Evolutionary conservation across 2,329 filamentous ascomycete species (phyloP), one percentile per base, ranked within the genome.

Genomic region (Coniochaeta sp.): DNA sequence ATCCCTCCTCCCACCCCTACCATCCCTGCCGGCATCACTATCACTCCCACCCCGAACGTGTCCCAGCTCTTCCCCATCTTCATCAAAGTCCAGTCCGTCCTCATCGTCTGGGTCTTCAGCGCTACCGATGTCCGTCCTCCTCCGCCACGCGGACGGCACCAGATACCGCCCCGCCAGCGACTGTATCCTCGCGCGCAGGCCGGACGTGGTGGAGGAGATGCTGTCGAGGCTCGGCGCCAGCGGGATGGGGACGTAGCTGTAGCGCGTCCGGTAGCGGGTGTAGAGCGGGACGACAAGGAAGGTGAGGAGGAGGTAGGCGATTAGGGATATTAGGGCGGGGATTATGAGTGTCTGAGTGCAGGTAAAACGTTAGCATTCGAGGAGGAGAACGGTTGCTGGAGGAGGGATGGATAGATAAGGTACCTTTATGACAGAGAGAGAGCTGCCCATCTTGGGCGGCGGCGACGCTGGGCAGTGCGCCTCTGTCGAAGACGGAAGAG

Each of bases 51-150:
- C 30, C 9, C 9, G 30, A 22, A 48, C 45, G 48, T 82, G 76
- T 56, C 79, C 81, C 10, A 85, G 67, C 66, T 89, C 86, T 61
- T 90, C 84, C 38, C 83, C 85, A n/a, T 86, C 84, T 35, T 84
- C n/a, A n/a, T n/a, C 81, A 26, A 81, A 82, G 61, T 75, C 77
- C 51, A 73, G 79, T n/a, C 78, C 81, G 22, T 76, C 72, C 10
- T 77, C 74, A 20, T 69, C 70, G 20, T 61, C 62, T 42, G 63
- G 65, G 52, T 73, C 73, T 27, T 67, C 63, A 24, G 68, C 67
- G 55, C 53, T 61, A 31, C 63, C 60, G 14, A 72, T 62, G 24
- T 66, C 64, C 6, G 68, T 63, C 48, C 73, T 68, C 18, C 70
- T 62, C 47, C 77, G 71, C 79, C 78, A 78, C 42, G 72, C 61